phyloP scores from a whole-genome alignment of 331 rosid species.

The Telfairia occidentalis region DNA sequence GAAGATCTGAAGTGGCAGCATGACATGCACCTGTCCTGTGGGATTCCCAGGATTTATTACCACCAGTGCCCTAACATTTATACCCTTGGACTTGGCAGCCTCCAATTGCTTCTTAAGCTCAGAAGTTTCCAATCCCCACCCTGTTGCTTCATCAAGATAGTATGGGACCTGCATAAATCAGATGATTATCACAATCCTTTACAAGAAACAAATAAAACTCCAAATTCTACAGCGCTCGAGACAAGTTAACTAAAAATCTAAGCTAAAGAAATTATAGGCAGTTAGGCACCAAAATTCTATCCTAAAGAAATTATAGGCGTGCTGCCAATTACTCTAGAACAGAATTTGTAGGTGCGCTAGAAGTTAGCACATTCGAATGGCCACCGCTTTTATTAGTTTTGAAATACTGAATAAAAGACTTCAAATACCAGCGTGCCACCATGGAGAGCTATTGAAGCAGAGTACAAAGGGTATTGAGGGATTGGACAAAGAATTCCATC shows the following conservation, averaged over 20 bases:
- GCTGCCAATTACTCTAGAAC: not conserved
- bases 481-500: constrained; percentile 96
- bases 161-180: constrained; percentile 68
- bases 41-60: constrained; percentile 98
- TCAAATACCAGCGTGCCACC: constrained; percentile 73
- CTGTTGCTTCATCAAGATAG: constrained; percentile 76
- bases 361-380: not conserved
- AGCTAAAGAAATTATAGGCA: not conserved
- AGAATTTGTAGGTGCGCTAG: not conserved
- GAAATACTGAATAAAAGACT: constrained; percentile 4
- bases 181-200: not conserved
- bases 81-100: constrained; percentile 60
- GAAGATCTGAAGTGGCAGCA: not conserved
- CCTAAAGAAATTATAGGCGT: not conserved
- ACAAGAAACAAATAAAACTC: constrained; percentile 3
- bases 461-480: constrained; percentile 94
- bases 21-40: constrained; percentile 69
- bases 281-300: too few relatives aligned
- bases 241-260: not conserved
- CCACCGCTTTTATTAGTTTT: not conserved
- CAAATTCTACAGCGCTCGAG: not conserved
- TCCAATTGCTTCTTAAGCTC: constrained; percentile 76
- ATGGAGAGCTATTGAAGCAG: constrained; percentile 94
- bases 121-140: constrained; percentile 84
- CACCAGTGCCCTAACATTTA: constrained; percentile 75